Base-by-base conservation (phyloP, 2,329 filamentous ascomycete genomes). In the Aurifilum marmelostoma region DNA sequence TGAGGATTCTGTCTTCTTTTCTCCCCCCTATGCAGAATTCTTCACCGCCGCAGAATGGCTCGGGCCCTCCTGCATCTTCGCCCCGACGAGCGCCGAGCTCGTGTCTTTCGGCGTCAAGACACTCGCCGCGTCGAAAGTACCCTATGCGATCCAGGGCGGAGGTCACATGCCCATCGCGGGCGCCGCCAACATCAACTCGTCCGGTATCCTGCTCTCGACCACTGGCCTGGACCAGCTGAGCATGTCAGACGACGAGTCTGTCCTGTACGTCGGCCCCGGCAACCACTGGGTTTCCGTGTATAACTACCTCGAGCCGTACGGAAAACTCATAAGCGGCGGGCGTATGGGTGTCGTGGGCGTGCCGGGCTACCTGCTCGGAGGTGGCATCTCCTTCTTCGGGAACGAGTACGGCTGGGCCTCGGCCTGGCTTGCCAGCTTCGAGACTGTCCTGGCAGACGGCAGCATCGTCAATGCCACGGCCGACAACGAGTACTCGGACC, bases 171-270 rank as follows among this genome's bases (percentile, higher is more conserved):
- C 75, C 12, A 74, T 75, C 2, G 70, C 74, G 1, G 74, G 60
- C 14, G 32, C 67, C 18, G 74, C 69, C 61, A 76, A 73, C 67
- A 75, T 75, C 50, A 71, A 75, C 50, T 73, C 73, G 14, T 66
- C 69, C 18, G 74, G 77, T n/a, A 72, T 78, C 56, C 71, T 77
- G 1, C 76, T 84, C 63, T 80, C 80, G 67, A 75, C 84, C 39
- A 75, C 76, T 32, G 67, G 73, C 41, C 60, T 80, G n/a, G 76
- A 77, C 50, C 70, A 75, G n/a, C 74, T 79, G n/a, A 66, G 70
- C 34, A 61, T 78, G 5, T 77, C 76, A 14, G 67, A 69, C 1
- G 77, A 79, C 54, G 72, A 71, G 63, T 72, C 68, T 21, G 75
- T 76, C 12, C 74, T 76, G 29, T 74, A 72, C 12, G 73, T 80